A percentile compares a stretch with the other conserved stretches of the same genome.
Evolutionary conservation across 371 early-diverging fungal genomes (phyloP).

Genomic region (Mycotypha africana): DNA sequence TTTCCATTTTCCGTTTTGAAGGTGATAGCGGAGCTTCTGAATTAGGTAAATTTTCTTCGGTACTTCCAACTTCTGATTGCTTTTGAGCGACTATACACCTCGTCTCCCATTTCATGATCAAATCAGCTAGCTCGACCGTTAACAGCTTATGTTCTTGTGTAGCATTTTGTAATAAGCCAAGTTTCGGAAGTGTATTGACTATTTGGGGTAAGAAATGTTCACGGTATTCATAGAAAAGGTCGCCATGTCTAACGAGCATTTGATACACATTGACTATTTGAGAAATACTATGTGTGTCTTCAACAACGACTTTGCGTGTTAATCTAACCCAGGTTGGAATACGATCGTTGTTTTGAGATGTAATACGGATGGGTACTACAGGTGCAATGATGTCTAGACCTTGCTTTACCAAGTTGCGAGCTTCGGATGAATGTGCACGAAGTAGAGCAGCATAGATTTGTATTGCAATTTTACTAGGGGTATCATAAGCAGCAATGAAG

Average conservation of each 20-base stretch:
- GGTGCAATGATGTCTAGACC: slow-evolving; percentile 92
- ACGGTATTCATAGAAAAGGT: slow-evolving; percentile 83
- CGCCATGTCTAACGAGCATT: slow-evolving; percentile 82
- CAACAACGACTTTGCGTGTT: slow-evolving; percentile 83
- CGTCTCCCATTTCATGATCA: slow-evolving; percentile 92
- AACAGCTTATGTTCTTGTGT: slow-evolving; percentile 83
- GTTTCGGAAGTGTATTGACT: slow-evolving; percentile 75
- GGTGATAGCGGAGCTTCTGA: too few relatives aligned
- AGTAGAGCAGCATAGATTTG: slow-evolving; percentile 89
- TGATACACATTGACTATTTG: slow-evolving; percentile 90
- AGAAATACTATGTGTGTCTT: slow-evolving; percentile 85
- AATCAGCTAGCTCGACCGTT: slow-evolving; percentile 86
- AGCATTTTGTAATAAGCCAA: slow-evolving; percentile 81
- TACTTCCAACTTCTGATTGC: slow-evolving; percentile 20
- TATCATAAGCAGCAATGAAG: slow-evolving; percentile 89
- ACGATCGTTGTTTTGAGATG: slow-evolving; percentile 37
- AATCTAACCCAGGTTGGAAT: slow-evolving; percentile 86
- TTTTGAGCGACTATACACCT: too few relatives aligned
- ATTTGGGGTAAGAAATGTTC: slow-evolving; percentile 89
- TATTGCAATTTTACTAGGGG: slow-evolving; percentile 86
- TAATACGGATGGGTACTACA: slow-evolving; percentile 77
- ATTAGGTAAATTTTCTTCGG: slow-evolving; percentile 1
- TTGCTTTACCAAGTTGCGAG: slow-evolving; percentile 80
- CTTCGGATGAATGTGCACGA: slow-evolving; percentile 83
- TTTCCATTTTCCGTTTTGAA: slow-evolving; percentile 21